Evolutionary conservation across 129 eudicot species (phyloP), one percentile per base, ranked within the genome.

Genomic region (Oenanthe sinensis): DNA sequence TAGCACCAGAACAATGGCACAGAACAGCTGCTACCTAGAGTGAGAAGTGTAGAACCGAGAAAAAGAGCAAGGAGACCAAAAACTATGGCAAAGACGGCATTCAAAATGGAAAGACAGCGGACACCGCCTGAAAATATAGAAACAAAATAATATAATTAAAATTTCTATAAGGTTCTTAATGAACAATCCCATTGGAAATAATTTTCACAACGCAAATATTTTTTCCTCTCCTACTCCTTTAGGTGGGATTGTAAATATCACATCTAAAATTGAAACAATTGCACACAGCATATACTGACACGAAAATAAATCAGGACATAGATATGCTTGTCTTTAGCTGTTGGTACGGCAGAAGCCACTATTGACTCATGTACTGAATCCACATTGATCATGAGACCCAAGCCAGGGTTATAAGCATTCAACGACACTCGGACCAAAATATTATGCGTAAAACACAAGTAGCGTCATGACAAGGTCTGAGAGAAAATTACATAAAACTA

Each of bases 1-100:
- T 91, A 94, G 88, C 97, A 94, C 98, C 98, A 94, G 71, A 94
- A 91, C 76, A 94, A 87, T 74, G 98, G 97, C 78, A 87, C 80
- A 1, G 97, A 87, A 83, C 98, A 94, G 85, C 91, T 87, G 81
- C 94, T 91, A 5, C 98, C 97, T 6, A 94, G 84, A 39, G 98
- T 91, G 79, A 94, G 91, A 67, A 94, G 91, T 26, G 91, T 91
- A 20, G 98, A 90, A 75, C 99, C 98, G 47, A 95, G 91, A 83
- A 91, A 87, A 45, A 95, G 82, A 12, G 98, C 98, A 14, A 95
- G 96, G 42, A 92, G 90, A 71, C 92, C 93, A 49, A 95, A 95
- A 48, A 80, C 80, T 70, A 90, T 77, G 79, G 92, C 94, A 77
- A 91, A 88, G 11, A 85, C 87, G 17, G 81, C 37, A 78, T 95